These are phyloP conservation scores for Globisporangium mamillatum DNA, from an alignment of 352 stramenopile genomes.

Conservation along the genomic window DNA sequence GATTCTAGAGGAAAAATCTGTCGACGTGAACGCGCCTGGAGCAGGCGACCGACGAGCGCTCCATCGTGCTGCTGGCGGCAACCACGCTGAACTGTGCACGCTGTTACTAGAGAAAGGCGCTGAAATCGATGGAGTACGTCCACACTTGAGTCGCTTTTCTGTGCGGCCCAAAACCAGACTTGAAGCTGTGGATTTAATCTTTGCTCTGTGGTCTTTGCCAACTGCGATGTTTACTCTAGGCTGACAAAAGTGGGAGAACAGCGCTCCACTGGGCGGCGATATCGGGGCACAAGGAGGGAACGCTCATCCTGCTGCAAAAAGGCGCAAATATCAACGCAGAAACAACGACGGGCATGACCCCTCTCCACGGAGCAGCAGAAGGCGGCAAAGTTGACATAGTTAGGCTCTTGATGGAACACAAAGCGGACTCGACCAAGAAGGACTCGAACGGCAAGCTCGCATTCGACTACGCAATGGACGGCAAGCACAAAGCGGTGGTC, in stretches of 20 bases:
- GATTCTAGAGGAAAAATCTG: slow-evolving; percentile 85
- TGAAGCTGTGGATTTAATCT: neutral
- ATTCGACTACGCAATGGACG: slow-evolving; percentile 91
- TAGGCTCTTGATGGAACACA: slow-evolving; percentile 89
- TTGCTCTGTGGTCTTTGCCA: neutral
- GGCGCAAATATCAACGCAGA: slow-evolving; percentile 86
- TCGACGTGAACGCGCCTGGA: slow-evolving; percentile 86
- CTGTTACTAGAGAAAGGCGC: slow-evolving; percentile 84
- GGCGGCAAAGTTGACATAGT: slow-evolving; percentile 91
- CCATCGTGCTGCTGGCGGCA: slow-evolving; percentile 85
- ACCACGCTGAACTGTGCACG: slow-evolving; percentile 88
- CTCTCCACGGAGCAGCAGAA: slow-evolving; percentile 87
- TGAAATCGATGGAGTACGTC: slow-evolving; percentile 78
- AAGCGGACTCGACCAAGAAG: slow-evolving; percentile 85
- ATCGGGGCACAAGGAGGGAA: slow-evolving; percentile 90
- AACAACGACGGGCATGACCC: slow-evolving; percentile 89
- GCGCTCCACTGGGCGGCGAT: slow-evolving; percentile 92
- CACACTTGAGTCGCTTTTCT: neutral
- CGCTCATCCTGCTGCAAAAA: slow-evolving; percentile 80
- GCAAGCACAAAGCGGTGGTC: slow-evolving; percentile 90
- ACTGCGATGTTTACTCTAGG: slow-evolving; percentile 30
- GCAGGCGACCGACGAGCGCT: slow-evolving; percentile 85
- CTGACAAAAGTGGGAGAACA: slow-evolving; percentile 91
- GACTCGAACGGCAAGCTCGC: slow-evolving; percentile 89
- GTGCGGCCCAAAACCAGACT: neutral